Evolutionary conservation across 345 rosid species (phyloP).

Genomic region (Eucalyptus polybractea): DNA sequence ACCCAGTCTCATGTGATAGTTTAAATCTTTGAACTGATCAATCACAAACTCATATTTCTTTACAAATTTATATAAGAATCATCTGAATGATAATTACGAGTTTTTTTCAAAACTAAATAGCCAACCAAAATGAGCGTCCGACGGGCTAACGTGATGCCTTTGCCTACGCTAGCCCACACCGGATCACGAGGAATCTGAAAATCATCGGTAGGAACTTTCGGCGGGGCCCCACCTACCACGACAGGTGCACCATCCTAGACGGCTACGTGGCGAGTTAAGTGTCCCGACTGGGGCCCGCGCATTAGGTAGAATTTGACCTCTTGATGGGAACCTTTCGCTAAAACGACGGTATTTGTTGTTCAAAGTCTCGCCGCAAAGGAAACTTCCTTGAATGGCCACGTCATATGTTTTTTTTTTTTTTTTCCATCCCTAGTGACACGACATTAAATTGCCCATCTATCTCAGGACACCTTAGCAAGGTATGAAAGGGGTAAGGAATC

Average conservation of each 20-base stretch:
- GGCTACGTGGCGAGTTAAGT: not conserved
- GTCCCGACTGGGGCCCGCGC: not conserved
- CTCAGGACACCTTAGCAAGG: not conserved
- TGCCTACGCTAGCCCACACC: not conserved
- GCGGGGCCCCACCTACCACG: not conserved
- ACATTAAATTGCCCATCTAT: not conserved
- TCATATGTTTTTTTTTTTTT: not conserved
- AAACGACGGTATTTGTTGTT: not conserved
- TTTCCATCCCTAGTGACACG: not conserved
- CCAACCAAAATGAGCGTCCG: not conserved
- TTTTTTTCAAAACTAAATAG: not conserved
- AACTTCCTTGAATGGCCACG: not conserved
- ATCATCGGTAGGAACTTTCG: not conserved
- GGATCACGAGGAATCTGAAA: not conserved
- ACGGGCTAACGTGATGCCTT: not conserved
- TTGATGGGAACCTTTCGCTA: not conserved
- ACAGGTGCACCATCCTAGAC: not conserved
- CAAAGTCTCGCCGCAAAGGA: not conserved
- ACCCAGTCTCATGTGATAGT: fast-evolving
- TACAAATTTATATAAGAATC: not conserved
- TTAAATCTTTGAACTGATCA: not conserved
- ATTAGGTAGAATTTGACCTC: not conserved
- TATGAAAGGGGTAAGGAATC: not conserved
- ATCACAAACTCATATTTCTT: not conserved
- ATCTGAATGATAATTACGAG: not conserved